Evolutionary conservation across 2,329 filamentous ascomycete genomes (phyloP).

Genomic region (Calonectria ilicicola): DNA sequence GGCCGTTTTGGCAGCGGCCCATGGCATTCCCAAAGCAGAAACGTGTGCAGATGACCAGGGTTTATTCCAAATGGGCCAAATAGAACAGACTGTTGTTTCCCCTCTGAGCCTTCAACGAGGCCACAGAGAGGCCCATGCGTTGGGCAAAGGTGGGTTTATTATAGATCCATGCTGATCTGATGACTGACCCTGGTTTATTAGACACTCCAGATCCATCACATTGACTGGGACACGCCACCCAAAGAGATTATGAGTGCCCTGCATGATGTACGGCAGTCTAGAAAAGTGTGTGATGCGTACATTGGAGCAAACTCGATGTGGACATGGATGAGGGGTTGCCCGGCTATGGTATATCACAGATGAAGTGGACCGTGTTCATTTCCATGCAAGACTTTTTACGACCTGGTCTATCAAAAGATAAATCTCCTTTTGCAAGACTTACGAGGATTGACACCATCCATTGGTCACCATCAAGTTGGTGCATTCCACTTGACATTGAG

Average conservation of each 20-base stretch:
- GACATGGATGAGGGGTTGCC: conserved; percentile 60
- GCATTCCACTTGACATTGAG: conserved; percentile 44
- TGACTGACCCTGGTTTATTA: conserved; percentile 31
- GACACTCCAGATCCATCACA: conserved; percentile 72
- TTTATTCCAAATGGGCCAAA: conserved; percentile 25
- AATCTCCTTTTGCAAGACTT: conserved; percentile 53
- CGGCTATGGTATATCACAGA: conserved; percentile 62
- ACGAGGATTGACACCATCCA: conserved; percentile 57
- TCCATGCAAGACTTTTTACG: conserved; percentile 69
- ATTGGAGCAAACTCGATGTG: conserved; percentile 64
- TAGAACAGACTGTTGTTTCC: conserved; percentile 6
- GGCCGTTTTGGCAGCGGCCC: conserved; percentile 29
- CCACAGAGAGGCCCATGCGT: conserved; percentile 31
- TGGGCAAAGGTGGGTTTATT: conserved; percentile 63
- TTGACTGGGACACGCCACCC: conserved; percentile 59
- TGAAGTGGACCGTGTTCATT: conserved; percentile 68
- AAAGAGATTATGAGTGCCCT: conserved; percentile 68
- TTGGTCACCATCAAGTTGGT: conserved; percentile 45
- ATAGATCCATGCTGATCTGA: conserved; percentile 60
- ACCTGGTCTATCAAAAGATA: conserved; percentile 66
- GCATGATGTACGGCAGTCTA: conserved; percentile 67
- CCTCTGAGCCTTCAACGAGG: not conserved
- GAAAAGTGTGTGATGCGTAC: conserved; percentile 61
- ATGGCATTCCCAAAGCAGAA: conserved; percentile 44
- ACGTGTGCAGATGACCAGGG: conserved; percentile 36